Percentiles rank a stretch among this genome's conserved stretches.
These are phyloP conservation scores for Corymbia citriodora DNA, from an alignment of 441 rosid species.

Conservation along the genomic window DNA sequence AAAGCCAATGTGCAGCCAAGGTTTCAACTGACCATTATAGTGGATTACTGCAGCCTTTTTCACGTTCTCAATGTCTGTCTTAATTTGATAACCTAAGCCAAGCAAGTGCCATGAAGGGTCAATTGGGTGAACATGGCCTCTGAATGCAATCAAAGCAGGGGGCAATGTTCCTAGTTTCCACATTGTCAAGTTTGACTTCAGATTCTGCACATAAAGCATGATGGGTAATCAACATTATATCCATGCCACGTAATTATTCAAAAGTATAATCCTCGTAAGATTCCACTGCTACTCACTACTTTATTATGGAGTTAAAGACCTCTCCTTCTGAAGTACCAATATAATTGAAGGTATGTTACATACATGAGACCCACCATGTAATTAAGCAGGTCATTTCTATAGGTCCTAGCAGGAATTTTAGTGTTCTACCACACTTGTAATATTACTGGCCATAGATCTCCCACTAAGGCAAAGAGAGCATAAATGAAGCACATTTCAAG, in stretches of 20 bases:
- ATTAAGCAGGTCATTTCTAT: neutral
- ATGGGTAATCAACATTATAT: neutral
- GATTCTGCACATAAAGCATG: conserved; percentile 50
- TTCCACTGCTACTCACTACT: neutral
- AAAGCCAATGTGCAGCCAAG: conserved; percentile 94
- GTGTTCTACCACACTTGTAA: neutral
- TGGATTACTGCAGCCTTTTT: conserved; percentile 91
- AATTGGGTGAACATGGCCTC: conserved; percentile 78
- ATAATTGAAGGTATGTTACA: neutral
- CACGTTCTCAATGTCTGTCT: conserved; percentile 57
- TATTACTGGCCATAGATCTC: neutral
- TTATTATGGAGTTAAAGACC: neutral
- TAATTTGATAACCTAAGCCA: conserved; percentile 91
- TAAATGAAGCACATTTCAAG: neutral
- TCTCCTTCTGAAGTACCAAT: neutral
- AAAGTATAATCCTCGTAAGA: neutral
- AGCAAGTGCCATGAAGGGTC: conserved; percentile 98
- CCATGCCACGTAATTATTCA: neutral
- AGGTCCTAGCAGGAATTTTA: neutral
- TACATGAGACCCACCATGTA: neutral
- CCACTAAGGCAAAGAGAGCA: neutral
- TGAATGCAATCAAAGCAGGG: conserved; percentile 95
- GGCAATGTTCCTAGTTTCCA: conserved; percentile 99
- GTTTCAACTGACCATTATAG: conserved; percentile 97
- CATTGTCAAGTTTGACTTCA: conserved; percentile 83